phyloP scores from a whole-genome alignment of 2,329 filamentous ascomycete genomes.

The Fusarium poae region DNA sequence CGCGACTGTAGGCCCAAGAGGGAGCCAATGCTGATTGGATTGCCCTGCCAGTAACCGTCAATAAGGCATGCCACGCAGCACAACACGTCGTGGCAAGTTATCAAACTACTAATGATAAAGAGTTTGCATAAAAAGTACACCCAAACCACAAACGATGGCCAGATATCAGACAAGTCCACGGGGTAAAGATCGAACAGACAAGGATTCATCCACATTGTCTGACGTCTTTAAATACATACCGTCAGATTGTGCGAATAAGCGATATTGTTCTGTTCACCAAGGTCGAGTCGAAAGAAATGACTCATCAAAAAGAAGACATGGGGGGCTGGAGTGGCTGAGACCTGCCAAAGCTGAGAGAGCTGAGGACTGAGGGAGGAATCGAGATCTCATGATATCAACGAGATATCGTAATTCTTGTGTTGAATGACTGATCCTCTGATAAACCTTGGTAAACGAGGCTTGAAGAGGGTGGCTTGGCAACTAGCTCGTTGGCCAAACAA shows the following conservation, averaged over 20 bases:
- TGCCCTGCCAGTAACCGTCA: not conserved
- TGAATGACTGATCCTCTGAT: constrained; percentile 28
- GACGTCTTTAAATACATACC: constrained; percentile 16
- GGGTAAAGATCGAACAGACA: not conserved
- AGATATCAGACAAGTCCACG: not conserved
- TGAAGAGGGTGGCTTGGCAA: constrained; percentile 42
- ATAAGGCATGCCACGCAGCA: not conserved
- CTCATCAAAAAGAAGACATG: constrained; percentile 5
- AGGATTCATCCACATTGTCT: constrained; percentile 4
- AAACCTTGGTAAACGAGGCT: constrained; percentile 22
- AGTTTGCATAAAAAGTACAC: not conserved
- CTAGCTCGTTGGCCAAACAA: constrained; percentile 30
- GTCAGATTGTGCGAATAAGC: constrained; percentile 15
- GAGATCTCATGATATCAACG: constrained; percentile 19
- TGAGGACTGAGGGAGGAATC: constrained; percentile 10
- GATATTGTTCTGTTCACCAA: constrained; percentile 5
- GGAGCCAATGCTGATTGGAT: not conserved
- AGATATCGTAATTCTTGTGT: constrained; percentile 11
- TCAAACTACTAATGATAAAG: not conserved
- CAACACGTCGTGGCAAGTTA: not conserved
- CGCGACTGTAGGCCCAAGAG: not conserved
- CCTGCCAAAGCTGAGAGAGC: not conserved
- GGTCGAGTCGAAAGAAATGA: constrained; percentile 2
- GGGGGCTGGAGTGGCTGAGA: constrained; percentile 6
- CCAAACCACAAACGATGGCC: not conserved